These are phyloP conservation scores for Bullera alba DNA, from an alignment of 768 basidiomycete species.

Conservation along the genomic window DNA sequence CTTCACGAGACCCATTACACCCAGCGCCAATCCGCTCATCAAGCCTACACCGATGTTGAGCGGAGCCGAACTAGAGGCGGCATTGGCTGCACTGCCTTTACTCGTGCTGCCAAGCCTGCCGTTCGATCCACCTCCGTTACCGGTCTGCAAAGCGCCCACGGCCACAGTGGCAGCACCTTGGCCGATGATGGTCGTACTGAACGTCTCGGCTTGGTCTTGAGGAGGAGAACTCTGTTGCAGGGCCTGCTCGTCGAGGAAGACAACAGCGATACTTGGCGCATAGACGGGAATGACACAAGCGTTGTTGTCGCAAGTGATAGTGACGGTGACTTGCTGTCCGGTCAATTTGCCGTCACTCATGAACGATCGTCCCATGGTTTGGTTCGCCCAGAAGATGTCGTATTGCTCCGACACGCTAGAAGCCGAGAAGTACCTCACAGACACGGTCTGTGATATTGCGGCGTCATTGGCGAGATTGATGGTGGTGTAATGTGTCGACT, in stretches of 20 bases:
- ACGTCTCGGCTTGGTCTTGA: constrained; percentile 50
- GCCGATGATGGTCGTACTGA: constrained; percentile 52
- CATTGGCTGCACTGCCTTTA: constrained; percentile 11
- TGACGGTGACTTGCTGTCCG: constrained; percentile 55
- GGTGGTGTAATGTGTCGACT: constrained; percentile 53
- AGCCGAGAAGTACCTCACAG: constrained; percentile 51
- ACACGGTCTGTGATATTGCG: constrained; percentile 32
- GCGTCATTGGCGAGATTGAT: constrained; percentile 52
- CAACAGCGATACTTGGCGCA: constrained; percentile 67
- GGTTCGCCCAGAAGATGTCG: constrained; percentile 72
- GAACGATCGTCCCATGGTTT: constrained; percentile 56
- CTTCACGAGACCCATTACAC: too few relatives aligned
- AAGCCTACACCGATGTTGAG: too few relatives aligned
- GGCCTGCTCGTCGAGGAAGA: constrained; percentile 57
- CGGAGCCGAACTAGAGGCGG: too few relatives aligned
- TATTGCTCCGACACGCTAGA: constrained; percentile 56
- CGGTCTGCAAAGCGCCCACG: constrained; percentile 55
- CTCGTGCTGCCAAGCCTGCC: constrained; percentile 23
- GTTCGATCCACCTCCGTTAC: constrained; percentile 54
- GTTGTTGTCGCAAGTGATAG: constrained; percentile 56
- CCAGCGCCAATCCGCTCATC: too few relatives aligned
- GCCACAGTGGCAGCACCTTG: constrained; percentile 57
- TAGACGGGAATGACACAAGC: constrained; percentile 59
- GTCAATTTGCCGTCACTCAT: constrained; percentile 60
- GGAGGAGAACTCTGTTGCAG: constrained; percentile 28